Evolutionary conservation across 2,329 filamentous ascomycete genomes (phyloP), one percentile per base, ranked within the genome.

Genomic region (Fusarium vanettenii): DNA sequence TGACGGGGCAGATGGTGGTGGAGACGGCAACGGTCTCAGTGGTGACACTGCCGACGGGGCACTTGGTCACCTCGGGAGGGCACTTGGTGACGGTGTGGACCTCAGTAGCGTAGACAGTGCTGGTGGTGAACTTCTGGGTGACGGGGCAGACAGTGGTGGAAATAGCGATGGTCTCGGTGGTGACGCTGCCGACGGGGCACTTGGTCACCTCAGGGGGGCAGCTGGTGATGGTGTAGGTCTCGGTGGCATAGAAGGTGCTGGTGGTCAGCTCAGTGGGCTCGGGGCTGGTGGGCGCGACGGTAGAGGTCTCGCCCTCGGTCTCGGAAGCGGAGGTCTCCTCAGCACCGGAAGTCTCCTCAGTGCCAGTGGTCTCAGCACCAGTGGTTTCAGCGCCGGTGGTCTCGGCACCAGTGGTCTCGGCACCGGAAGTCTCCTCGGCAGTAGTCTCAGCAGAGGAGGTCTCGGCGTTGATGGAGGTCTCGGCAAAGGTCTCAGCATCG

Each of bases 161-260:
- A 10, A 50, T 27, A 27, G 25, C 45, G 25, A 50, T 18, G 25
- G 45, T 50, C 45, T 50, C 25, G 16, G 45, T 50, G 25, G 45
- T 50, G 25, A 80, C 80, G 31, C 76, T 70, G 18, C 68, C 64
- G 39, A 65, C 69, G 27, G 80, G 80, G 74, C 80, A 81, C 64
- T 75, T 67, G 10, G 79, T 76, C 43, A 81, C 77, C 20, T 72
- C 67, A 4, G 80, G 75, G 25, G 79, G 73, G 69, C 80, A 81
- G 14, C 69, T 48, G 18, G 80, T 79, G 48, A 79, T 73, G 55
- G 78, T 80, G 66, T 75, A 70, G 13, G 72, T 75, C 20, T 61
- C 65, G 31, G 79, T 81, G 48, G 73, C 72, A 71, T 66, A 80
- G 74, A 81, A 67, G 62, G 80, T 81, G 14, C 76, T 78, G 27